Evolutionary conservation across 2,329 filamentous ascomycete genomes (phyloP), one percentile per base, ranked within the genome.

Genomic region (Teratosphaeria pseudoeucalypti): DNA sequence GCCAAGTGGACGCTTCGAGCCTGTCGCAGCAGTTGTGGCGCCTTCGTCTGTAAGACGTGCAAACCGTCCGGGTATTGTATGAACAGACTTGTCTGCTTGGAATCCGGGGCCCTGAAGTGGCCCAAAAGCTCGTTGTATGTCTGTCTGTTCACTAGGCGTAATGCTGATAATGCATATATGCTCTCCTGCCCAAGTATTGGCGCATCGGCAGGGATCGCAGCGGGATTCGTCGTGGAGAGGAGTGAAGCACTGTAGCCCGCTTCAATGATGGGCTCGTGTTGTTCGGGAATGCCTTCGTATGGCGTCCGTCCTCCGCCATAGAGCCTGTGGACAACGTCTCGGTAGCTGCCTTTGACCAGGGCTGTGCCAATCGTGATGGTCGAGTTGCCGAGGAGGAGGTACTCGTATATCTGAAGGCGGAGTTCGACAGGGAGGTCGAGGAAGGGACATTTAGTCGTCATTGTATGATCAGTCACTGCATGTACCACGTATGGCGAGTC

Each of bases 371-470:
- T 71, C 16, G 75, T 77, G 34, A 77, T 70, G 16, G 64, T 62
- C 32, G 71, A 66, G 34, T 66, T 62, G 58, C 75, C 72, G 59
- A 70, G 66, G 27, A 76, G 68, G 19, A 73, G 71, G 59, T 72
- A 72, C 37, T 72, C 69, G 67, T 77, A 77, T 56, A 78, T 76
- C 16, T 71, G 66, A 43, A 76, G 74, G 53, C 75, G 71, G 27
- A 78, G 63, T 65, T 77, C 75, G 23, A 71, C 67, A 4, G 75
- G 75, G 14, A 77, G 64, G 11, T 65, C 62, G 52, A 73, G 59
- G 57, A 73, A 64, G 16, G 61, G 60, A 53, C 65, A 68, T 37
- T 37, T 9, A 23, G 34, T 14, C 1, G 53, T 6, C 53, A 54
- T 54, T 16, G n/a, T 32, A 4, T 37, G 27, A 10, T 9, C 2